Evolutionary conservation across 257 asterid genomes (phyloP).

Genomic region (Primulina tabacum): DNA sequence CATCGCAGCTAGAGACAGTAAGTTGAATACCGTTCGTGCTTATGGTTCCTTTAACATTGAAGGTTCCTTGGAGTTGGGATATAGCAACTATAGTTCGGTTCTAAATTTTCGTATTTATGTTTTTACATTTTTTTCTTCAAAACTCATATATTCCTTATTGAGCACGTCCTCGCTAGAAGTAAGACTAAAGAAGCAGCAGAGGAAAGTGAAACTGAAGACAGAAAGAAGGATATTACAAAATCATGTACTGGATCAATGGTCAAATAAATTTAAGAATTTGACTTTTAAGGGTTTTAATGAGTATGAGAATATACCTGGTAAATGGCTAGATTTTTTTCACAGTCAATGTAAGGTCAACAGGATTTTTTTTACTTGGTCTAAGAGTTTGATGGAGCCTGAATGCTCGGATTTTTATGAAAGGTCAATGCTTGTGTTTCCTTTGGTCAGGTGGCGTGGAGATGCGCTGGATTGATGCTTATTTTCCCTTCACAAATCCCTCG

Average conservation of each 20-base stretch:
- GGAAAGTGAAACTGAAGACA: conserved; percentile 6
- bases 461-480: conserved; percentile 98
- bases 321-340: conserved; percentile 1
- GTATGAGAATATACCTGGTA: background rate
- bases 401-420: conserved; percentile 12
- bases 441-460: conserved; percentile 82
- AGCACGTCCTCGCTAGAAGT: background rate
- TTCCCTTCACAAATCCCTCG: conserved; percentile 92
- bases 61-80: background rate
- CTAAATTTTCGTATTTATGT: background rate
- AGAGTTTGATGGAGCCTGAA: background rate
- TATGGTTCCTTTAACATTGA: background rate
- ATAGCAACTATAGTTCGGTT: background rate
- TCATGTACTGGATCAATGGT: background rate
- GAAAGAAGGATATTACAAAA: conserved; percentile 5
- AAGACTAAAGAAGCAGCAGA: background rate
- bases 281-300: background rate
- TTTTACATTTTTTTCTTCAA: background rate
- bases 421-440: conserved; percentile 23
- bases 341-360: background rate
- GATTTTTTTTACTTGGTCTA: background rate
- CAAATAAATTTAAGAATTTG: background rate
- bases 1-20: background rate
- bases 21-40: background rate
- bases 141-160: background rate